Base-by-base conservation (phyloP, 768 basidiomycete genomes). In the Saitozyma sp. region DNA sequence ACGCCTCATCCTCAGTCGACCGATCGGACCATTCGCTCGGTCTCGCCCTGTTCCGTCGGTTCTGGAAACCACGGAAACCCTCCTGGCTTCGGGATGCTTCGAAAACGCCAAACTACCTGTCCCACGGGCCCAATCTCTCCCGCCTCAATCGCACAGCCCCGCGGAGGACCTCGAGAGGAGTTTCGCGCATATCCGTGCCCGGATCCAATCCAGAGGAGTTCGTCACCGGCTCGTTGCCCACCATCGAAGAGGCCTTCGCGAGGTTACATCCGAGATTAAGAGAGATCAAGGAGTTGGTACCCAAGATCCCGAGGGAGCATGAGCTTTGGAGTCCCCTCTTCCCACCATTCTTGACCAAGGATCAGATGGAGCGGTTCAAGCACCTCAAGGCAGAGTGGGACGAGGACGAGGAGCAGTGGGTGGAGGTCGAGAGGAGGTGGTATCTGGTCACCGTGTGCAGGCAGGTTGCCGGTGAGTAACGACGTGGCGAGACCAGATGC, bases 381-480 rank as follows among this genome's bases (percentile, higher is more conserved):
- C 70, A 72, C 62, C 50, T 75, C n/a, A 62, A 61, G 46, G 68
- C 61, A 43, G 59, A 61, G 19, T 68, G 62, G 60, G 63, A 70
- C 52, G 66, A 62, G 46, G 62, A 62, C 6, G 64, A 40, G 38
- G 55, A 61, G 48, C 63, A 68, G 38, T 71, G 68, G 70, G 54
- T 59, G 6, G 55, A 59, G 53, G 50, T 50, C 2, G 64, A 71
- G 55, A 59, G 64, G 59, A 66, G 73, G 48, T 75, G 63, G 61
- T 61, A 68, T 20, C 37, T 75, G 50, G 67, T 68, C 11, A 71
- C 73, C 29, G 64, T 75, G 17, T 75, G 70, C 63, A 56, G 70
- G 51, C 73, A 75, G 65, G 73, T 75, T 38, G 73, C 73, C 5
- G 73, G 73, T 70, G 62, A 67, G 73, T 68, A 2, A 17, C 40